A percentile compares a stretch with the other conserved stretches of the same genome.
Conservation (phyloP, 2,329 filamentous ascomycete species). For the Eutypella sp. region DNA sequence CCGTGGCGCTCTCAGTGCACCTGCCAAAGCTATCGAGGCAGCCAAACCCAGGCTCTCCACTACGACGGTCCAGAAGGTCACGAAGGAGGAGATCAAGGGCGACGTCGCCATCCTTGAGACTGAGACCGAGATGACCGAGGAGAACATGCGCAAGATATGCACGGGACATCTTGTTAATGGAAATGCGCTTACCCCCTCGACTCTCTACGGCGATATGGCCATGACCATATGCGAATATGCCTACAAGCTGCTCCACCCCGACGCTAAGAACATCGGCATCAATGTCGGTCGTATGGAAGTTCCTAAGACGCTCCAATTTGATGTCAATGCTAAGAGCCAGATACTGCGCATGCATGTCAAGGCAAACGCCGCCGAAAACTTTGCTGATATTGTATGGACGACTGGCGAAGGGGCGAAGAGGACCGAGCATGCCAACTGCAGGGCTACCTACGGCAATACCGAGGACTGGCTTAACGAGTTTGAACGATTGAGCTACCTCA, state of each 20-base stretch:
- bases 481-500: constrained; percentile 63
- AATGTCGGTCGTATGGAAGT: constrained; percentile 66
- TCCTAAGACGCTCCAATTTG: constrained; percentile 62
- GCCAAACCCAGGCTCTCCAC: constrained; percentile 54
- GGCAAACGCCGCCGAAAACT: constrained; percentile 51
- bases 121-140: constrained; percentile 61
- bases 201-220: constrained; percentile 44
- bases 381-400: constrained; percentile 53
- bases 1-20: constrained; percentile 47
- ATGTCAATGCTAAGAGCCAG: constrained; percentile 43
- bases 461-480: constrained; percentile 61
- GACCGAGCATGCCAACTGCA: constrained; percentile 57
- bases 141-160: constrained; percentile 57
- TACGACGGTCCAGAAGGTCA: constrained; percentile 59
- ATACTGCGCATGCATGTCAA: constrained; percentile 56
- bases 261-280: constrained; percentile 49
- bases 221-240: constrained; percentile 61
- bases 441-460: constrained; percentile 56
- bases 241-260: constrained; percentile 58
- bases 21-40: constrained; percentile 23
- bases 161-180: constrained; percentile 65
- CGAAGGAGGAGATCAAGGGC: constrained; percentile 57
- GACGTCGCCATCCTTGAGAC: constrained; percentile 56
- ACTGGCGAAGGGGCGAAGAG: constrained; percentile 55
- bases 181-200: constrained; percentile 59